Percentiles rank a stretch among this genome's conserved stretches.
Evolutionary conservation across 306 rosid species (phyloP).

Genomic region (barrel medic (Medicago truncatula)): DNA sequence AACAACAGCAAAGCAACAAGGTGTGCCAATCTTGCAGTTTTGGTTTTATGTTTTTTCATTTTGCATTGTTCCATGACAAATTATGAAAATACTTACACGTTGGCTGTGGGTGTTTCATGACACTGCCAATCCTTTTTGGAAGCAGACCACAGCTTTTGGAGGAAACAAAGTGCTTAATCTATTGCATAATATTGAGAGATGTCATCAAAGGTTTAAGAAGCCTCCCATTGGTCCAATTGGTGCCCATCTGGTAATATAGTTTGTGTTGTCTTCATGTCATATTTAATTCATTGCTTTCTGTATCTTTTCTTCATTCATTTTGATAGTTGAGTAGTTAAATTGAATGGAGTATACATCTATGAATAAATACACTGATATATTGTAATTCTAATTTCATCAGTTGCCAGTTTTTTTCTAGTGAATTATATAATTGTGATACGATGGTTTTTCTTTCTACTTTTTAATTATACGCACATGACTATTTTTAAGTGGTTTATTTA

Average conservation of each 20-base stretch:
- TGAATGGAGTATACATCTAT: neutral
- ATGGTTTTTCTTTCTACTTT: neutral
- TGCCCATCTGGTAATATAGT: slow-evolving; percentile 67
- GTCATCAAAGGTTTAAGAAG: slow-evolving; percentile 61
- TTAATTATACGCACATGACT: slow-evolving; percentile 9
- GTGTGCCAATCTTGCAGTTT: slow-evolving; percentile 46
- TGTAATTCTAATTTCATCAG: no score
- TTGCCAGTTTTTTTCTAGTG: no score
- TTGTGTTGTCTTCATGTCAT: slow-evolving; percentile 31
- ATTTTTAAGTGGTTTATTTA: neutral
- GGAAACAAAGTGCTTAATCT: slow-evolving; percentile 70
- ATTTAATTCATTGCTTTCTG: slow-evolving; percentile 18
- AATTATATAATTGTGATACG: no score
- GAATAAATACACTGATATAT: no score
- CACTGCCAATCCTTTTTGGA: slow-evolving; percentile 33
- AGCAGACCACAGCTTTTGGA: slow-evolving; percentile 84
- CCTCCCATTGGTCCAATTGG: slow-evolving; percentile 97
- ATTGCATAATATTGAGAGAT: slow-evolving; percentile 66
- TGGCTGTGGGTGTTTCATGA: slow-evolving; percentile 20
- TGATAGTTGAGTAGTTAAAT: neutral
- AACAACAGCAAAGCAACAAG: slow-evolving; percentile 67
- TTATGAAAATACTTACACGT: slow-evolving; percentile 16
- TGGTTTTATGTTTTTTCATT: slow-evolving; percentile 17
- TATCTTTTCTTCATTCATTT: slow-evolving; percentile 10
- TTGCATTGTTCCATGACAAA: slow-evolving; percentile 20